Base-by-base conservation (phyloP, 805 yeast genomes). In the Candida sonorensis region DNA sequence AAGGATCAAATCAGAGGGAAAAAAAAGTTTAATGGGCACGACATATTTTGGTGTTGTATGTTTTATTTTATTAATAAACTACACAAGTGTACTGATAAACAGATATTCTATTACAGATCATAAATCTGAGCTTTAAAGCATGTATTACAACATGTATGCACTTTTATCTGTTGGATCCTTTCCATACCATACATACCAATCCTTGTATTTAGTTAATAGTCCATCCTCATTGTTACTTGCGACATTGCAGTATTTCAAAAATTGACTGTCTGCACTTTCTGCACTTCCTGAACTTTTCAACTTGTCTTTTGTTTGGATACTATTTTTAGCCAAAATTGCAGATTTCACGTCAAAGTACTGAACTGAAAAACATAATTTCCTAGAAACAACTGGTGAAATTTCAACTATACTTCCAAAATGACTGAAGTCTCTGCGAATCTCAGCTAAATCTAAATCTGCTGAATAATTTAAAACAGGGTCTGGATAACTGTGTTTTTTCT, bases 121-220 rank as follows among this genome's bases (percentile, higher is more conserved):
- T n/a, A n/a, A n/a, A n/a, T n/a, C n/a, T n/a, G n/a, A n/a, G n/a
- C n/a, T n/a, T n/a, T n/a, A n/a, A n/a, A n/a, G n/a, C n/a, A n/a
- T n/a, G n/a, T n/a, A n/a, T n/a, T n/a, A n/a, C n/a, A n/a, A n/a
- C n/a, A 37, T 32, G 14, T 37, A 31, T 23, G 39, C 42, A 44
- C 55, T 78, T 55, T 38, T 62, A 42, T 81, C 87, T 6, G 83
- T 65, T 2, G 72, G 70, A 51, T 83, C 94, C 27, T 66, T 68
- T 0, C 81, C 83, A 42, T 72, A 83, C 75, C 77, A 69, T 2
- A 78, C 55, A 7, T 64, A 55, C 92, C 92, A 83, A 4, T 62
- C 70, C 9, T 51, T 52, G 45, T 77, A 82, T 42, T 67, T 74
- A n/a, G n/a, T n/a, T n/a, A n/a, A n/a, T n/a, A n/a, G n/a, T n/a